Evolutionary conservation across 371 early-diverging fungal species (phyloP).

Genomic region (Rhizopus stolonifer): DNA sequence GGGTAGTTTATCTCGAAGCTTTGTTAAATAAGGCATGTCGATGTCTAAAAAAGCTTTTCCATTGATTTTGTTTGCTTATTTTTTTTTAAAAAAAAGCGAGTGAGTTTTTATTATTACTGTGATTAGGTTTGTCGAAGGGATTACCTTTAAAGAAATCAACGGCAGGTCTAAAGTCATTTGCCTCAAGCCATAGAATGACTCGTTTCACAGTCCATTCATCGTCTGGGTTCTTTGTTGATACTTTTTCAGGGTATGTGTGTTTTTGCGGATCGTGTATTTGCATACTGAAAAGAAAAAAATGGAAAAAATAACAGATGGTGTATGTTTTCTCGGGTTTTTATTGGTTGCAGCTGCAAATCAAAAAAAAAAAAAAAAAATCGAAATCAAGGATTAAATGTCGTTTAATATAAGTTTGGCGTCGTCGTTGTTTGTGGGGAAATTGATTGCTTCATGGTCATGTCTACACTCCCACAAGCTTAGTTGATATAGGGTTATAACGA

Average conservation of each 20-base stretch:
- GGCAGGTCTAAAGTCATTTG: conserved; percentile 18
- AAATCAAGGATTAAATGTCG: not conserved
- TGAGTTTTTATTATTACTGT: not conserved
- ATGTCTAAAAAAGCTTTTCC: conserved; percentile 24
- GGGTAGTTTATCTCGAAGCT: conserved; percentile 13
- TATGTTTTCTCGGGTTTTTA: too few species aligned
- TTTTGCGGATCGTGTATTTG: conserved; percentile 7
- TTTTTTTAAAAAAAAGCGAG: not conserved
- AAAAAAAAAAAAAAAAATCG: conserved; percentile 4
- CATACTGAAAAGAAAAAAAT: not conserved
- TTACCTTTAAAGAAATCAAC: conserved; percentile 28
- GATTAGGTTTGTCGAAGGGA: not conserved
- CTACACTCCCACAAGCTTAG: conserved; percentile 71
- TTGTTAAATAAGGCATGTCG: conserved; percentile 18
- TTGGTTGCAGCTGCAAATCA: not conserved
- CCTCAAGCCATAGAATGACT: conserved; percentile 25
- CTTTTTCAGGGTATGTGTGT: not conserved
- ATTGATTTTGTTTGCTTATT: conserved; percentile 25
- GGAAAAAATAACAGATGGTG: not conserved
- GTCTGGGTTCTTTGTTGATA: not conserved
- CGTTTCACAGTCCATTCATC: conserved; percentile 24
- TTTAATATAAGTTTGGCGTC: conserved; percentile 14
- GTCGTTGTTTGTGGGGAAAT: conserved; percentile 37
- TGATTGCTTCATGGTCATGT: conserved; percentile 58
- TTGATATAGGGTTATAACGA: conserved; percentile 70